phyloP scores from a whole-genome alignment of 2,329 filamentous ascomycete species.

The Cryphonectria nitschkei region DNA sequence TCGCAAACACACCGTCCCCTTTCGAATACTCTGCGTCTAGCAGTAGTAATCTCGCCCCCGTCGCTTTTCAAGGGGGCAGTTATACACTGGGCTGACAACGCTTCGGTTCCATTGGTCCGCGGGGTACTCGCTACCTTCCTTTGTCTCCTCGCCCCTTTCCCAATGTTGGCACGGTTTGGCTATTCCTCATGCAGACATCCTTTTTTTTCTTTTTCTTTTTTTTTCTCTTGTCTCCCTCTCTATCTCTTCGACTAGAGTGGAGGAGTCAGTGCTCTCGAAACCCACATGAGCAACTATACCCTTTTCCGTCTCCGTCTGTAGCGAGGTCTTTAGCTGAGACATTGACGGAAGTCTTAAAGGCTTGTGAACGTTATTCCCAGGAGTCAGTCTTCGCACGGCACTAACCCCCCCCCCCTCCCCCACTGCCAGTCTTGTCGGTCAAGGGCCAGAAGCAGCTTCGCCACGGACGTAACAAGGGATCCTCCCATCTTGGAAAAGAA shows the following conservation, averaged over 20 bases:
- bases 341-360: conserved; percentile 3
- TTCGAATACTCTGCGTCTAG: conserved; percentile 21
- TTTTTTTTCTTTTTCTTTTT: neutral
- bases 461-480: conserved; percentile 13
- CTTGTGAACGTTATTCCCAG: neutral
- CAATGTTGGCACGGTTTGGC: conserved; percentile 1
- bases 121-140: conserved; percentile 22
- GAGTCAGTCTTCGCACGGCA: neutral
- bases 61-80: conserved; percentile 11
- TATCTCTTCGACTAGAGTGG: conserved; percentile 1
- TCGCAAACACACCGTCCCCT: conserved; percentile 11
- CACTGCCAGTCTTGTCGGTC: neutral
- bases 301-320: conserved; percentile 26
- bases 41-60: conserved; percentile 20
- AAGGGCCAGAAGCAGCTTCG: conserved; percentile 16
- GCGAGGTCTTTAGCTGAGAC: conserved; percentile 19
- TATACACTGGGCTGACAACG: conserved; percentile 18
- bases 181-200: conserved; percentile 29
- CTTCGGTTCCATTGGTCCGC: conserved; percentile 23
- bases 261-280: conserved; percentile 13
- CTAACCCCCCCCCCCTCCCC: neutral
- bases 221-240: too few species aligned
- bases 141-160: conserved; percentile 22
- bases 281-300: conserved; percentile 15
- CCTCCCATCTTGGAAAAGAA: neutral